phyloP scores from a whole-genome alignment of 345 rosid species.

The Hibiscus tridactylites region DNA sequence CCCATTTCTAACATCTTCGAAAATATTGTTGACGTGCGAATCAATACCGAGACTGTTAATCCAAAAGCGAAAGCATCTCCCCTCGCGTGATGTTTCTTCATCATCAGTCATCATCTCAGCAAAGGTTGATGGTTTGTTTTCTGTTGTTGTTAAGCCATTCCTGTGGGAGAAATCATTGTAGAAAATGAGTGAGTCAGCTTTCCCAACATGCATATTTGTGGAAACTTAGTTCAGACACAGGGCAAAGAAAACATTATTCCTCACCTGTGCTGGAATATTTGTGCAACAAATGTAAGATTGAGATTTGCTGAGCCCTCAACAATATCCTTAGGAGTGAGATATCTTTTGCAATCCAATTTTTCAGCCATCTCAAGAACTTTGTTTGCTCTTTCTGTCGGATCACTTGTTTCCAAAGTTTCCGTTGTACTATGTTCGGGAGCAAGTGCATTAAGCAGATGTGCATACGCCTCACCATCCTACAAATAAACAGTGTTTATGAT shows the following conservation, averaged over 20 bases:
- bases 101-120: conserved; percentile 93
- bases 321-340: conserved; percentile 79
- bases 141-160: conserved; percentile 65
- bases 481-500: conserved; percentile 16
- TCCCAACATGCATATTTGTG: not conserved
- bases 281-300: conserved; percentile 94
- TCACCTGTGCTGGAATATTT: conserved; percentile 89
- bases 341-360: conserved; percentile 82
- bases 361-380: conserved; percentile 88
- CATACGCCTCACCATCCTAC: conserved; percentile 98
- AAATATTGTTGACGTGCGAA: conserved; percentile 70
- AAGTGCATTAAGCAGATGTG: conserved; percentile 69
- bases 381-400: conserved; percentile 73
- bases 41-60: conserved; percentile 88
- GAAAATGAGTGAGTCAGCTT: not conserved
- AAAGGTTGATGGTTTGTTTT: conserved; percentile 50
- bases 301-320: conserved; percentile 96
- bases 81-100: conserved; percentile 87
- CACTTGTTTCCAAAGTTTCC: conserved; percentile 38
- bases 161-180: conserved; percentile 31
- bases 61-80: conserved; percentile 98
- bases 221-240: not conserved
- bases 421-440: conserved; percentile 27
- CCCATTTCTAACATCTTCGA: conserved; percentile 96
- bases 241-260: not conserved